Base-by-base conservation (phyloP, 2,329 filamentous ascomycete species). In the Trichoderma sp. region DNA sequence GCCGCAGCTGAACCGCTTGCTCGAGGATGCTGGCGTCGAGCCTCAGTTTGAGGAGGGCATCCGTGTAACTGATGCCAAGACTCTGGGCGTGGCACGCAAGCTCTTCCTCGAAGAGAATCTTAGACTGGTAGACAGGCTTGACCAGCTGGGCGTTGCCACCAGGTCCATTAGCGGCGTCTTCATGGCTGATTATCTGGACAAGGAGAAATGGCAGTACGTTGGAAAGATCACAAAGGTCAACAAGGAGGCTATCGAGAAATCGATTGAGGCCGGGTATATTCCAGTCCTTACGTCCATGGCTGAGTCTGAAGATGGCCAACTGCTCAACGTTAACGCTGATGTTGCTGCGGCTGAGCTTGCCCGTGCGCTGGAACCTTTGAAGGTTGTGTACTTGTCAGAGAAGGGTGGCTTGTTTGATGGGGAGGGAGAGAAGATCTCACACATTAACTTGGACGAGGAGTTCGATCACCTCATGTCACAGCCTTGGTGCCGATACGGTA, bases 331-430 rank as follows among this genome's bases (percentile, higher is more conserved):
- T 83, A 99, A 99, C 82, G 97, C 97, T 45, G 97, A 99, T 84
- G 96, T 98, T 77, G 96, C 96, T 45, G 97, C 97, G 35, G 95
- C 95, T 78, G 96, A 98, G 86, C 89, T 99, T 77, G 96, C 97
- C 29, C 92, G 94, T 76, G 91, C 94, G 75, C 88, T 99, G 72
- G 93, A 98, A 85, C 97, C 97, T 31, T 87, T 98, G 81, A 99
- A 99, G 91, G 96, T 98, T 77, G 95, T 99, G 76, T 99, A 98
- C 84, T 89, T 98, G n/a, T 97, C 95, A 6, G 97, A 99, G 87
- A 98, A 98, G 89, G 97, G 97, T 67, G 97, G 96, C 8, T 87
- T 99, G 41, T 97, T 98, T 86, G 95, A 98, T 83, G 95, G 95
- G 76, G 94, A 97, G 78, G 93, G 93, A 76, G 93, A 96, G 87